Conservation (phyloP, 352 stramenopile species). For the Pseudoperonospora humuli region DNA sequence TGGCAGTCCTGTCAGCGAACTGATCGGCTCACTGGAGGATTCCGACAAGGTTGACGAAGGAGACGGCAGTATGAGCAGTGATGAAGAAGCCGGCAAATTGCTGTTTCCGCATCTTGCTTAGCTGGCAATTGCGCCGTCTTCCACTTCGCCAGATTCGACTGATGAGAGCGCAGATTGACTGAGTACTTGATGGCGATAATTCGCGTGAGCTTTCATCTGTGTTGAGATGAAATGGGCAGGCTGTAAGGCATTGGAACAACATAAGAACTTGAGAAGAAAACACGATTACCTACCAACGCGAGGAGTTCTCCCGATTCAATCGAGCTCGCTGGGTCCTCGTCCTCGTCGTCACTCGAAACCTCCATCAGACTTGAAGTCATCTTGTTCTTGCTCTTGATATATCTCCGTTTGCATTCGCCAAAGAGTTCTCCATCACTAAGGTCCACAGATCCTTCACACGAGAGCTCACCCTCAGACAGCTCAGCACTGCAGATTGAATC, state of each 20-base stretch:
- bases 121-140: constrained; percentile 13
- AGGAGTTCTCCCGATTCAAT: constrained; percentile 51
- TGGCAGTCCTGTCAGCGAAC: constrained; percentile 13
- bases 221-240: constrained; percentile 3
- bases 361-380: constrained; percentile 1
- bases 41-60: constrained; percentile 11
- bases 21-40: constrained; percentile 11
- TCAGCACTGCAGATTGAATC: constrained; percentile 30
- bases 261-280: not conserved
- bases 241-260: not conserved
- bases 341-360: constrained; percentile 3
- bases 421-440: constrained; percentile 71
- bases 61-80: constrained; percentile 12
- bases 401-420: constrained; percentile 20
- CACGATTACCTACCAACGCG: constrained; percentile 11
- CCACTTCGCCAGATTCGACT: constrained; percentile 25
- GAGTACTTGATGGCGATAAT: constrained; percentile 13
- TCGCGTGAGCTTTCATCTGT: constrained; percentile 15
- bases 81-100: constrained; percentile 11
- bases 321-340: constrained; percentile 19
- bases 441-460: constrained; percentile 23
- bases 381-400: constrained; percentile 27
- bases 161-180: constrained; percentile 18
- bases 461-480: constrained; percentile 39
- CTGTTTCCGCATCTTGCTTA: constrained; percentile 1